These are phyloP conservation scores for Phytophthora hybrid DNA, from an alignment of 352 stramenopile genomes.

Conservation along the genomic window DNA sequence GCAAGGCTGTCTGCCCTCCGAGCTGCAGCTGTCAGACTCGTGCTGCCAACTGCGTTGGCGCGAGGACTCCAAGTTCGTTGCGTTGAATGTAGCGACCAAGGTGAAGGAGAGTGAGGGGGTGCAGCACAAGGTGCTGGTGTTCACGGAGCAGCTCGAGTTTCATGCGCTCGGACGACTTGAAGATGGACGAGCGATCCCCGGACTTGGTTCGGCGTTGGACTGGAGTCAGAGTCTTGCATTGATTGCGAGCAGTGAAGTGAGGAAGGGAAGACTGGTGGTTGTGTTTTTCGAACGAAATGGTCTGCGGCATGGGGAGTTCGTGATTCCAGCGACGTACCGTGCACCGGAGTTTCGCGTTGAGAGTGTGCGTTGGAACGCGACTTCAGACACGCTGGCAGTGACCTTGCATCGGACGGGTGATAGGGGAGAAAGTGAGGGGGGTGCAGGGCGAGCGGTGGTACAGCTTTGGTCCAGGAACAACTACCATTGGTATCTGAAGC, in stretches of 20 bases:
- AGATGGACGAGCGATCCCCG: conserved; percentile 63
- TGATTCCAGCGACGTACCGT: conserved; percentile 50
- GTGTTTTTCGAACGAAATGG: conserved; percentile 90
- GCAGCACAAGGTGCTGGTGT: conserved; percentile 59
- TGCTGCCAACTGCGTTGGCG: conserved; percentile 65
- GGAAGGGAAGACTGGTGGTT: conserved; percentile 64
- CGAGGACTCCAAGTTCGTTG: conserved; percentile 76
- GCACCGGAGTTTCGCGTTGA: conserved; percentile 41
- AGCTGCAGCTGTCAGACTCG: conserved; percentile 19
- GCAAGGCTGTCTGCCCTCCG: conserved; percentile 40
- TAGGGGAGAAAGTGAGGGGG: not conserved
- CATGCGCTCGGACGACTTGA: conserved; percentile 76
- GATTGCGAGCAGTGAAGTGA: conserved; percentile 67
- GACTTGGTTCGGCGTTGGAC: conserved; percentile 54
- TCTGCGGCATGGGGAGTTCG: conserved; percentile 81
- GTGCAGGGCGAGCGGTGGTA: conserved; percentile 35
- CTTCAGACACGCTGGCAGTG: conserved; percentile 78
- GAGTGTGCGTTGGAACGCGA: conserved; percentile 65
- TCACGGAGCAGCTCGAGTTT: conserved; percentile 63
- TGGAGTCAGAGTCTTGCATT: conserved; percentile 84
- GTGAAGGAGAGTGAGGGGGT: conserved; percentile 3
- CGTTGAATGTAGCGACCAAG: conserved; percentile 58
- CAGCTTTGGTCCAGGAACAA: conserved; percentile 84
- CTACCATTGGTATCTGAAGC: conserved; percentile 89
- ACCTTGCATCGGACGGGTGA: conserved; percentile 26